Evolutionary conservation across 129 eudicot species (phyloP), one percentile per base, ranked within the genome.

Genomic region (Mikania micrantha): DNA sequence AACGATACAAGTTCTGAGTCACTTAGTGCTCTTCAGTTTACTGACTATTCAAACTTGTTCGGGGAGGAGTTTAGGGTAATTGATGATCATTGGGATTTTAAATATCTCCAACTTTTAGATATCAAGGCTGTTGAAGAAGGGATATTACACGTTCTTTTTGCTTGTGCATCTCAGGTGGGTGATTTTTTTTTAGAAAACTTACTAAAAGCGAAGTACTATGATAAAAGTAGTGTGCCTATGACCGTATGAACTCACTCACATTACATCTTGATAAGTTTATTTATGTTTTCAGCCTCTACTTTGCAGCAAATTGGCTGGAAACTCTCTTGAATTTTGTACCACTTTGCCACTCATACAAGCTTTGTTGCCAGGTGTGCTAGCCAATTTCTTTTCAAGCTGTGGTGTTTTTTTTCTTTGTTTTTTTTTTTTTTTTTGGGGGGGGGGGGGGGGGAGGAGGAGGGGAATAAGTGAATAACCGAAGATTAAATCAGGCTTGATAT

Each of bases 311-410:
- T 81, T 93, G 84, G 96, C 90, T 57, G 89, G 82, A 67, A 72
- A 72, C 66, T 78, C 73, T 74, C 73, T 80, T 66, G 95, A 93
- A 27, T 84, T 93, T 79, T 88, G 96, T 95, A 61, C 80, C 41
- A 82, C 95, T 45, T 69, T 93, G 78, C 95, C 98, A 54, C 87
- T 93, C 66, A 70, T 93, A 76, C 98, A 93, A 79, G 96, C 96
- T 48, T 79, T 88, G 65, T 80, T 93, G 69, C 98, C 98, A 93
- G 98, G 98, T 93, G 50, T 52, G n/a, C 52, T 53, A 35, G 40
- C 84, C 62, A 27, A 19, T 67, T 50, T 60, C 21, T 42, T 60
- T 68, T 60, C 25, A 6, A 45, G 7, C 13, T 42, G 17, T 49
- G 27, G 9, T 47, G 4, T 45, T 47, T 47, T 5, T 47, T 47